A percentile compares a stretch with the other conserved stretches of the same genome.
phyloP scores from a whole-genome alignment of 2,329 filamentous ascomycete genomes.

The Diaporthe sp. region DNA sequence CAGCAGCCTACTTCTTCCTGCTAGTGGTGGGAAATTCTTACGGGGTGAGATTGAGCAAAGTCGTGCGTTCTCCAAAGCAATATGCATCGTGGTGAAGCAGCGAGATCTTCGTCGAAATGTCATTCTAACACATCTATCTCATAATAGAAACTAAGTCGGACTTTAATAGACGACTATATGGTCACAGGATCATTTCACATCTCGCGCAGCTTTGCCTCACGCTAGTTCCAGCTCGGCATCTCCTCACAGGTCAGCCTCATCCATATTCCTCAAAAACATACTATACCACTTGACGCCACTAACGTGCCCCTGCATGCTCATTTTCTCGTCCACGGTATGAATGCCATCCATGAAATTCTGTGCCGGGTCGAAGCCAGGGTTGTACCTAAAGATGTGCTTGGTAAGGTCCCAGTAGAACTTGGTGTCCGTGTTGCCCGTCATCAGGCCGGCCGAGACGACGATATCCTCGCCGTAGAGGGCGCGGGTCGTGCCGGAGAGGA shows the following conservation, averaged over 20 bases:
- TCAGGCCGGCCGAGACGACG: conserved; percentile 67
- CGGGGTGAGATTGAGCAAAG: neutral
- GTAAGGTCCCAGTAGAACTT: conserved; percentile 62
- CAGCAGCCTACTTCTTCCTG: neutral
- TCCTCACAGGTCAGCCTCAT: conserved; percentile 49
- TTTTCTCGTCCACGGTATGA: conserved; percentile 57
- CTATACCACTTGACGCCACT: conserved; percentile 54
- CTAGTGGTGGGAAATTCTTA: neutral
- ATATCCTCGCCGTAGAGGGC: conserved; percentile 62
- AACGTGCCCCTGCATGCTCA: conserved; percentile 52
- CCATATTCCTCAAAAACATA: conserved; percentile 57
- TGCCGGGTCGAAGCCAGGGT: conserved; percentile 52
- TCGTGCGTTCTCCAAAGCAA: neutral
- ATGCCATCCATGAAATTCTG: conserved; percentile 48
- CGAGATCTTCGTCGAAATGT: neutral
- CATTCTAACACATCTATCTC: neutral
- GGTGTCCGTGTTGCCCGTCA: conserved; percentile 63
- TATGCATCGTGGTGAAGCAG: neutral
- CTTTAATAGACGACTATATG: neutral
- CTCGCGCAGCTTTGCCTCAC: neutral
- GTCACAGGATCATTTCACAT: neutral
- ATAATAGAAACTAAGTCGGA: neutral
- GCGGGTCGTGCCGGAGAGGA: conserved; percentile 65
- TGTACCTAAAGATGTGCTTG: conserved; percentile 62
- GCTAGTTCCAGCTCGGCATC: too few relatives aligned